Evolutionary conservation across 139 green algal species (phyloP), one percentile per base, ranked within the genome.

Genomic region (Mychonastes homosphaera): DNA sequence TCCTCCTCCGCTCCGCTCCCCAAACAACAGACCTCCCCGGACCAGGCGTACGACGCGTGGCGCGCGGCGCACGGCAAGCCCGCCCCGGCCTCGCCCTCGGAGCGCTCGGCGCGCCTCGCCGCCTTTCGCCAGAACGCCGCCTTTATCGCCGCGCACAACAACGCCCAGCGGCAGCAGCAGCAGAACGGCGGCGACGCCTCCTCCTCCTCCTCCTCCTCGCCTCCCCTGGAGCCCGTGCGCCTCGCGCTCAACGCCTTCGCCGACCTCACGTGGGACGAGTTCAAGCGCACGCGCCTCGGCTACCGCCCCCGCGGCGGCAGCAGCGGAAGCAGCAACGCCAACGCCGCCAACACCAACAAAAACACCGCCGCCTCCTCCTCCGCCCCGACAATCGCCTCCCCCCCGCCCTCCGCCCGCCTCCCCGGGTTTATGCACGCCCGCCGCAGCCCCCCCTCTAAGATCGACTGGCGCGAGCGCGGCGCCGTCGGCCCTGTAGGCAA

Each of bases 401-500:
- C 16, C 49, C 41, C 13, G 15, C 27, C 16, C 27, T 38, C 21
- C 16, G 33, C 15, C 47, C 46, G 4, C 13, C 4, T 2, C 9
- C 52, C 56, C 16, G 32, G 32, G 0, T 92, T 87, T 58, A 62
- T 65, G 51, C 82, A 89, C 51, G 72, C 63, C 1, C 48, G 72
- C 45, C 67, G 80, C 7, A 62, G 70, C 10, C 34, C 50, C 7
- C 57, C 71, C 19, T 58, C 71, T 1, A 27, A 36, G 24, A 53
- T 87, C 1, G 88, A 98, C 74, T 98, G 91, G 89, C 48, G 80
- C 7, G 47, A 73, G n/a, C 44, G 83, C 38, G 74, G 69, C n/a
- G 87, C 81, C 4, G 91, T 98, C 0, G 83, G 84, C 6, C 56
- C 67, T 58, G 84, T 97, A 5, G 97, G 97, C 75, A 97, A 98